Base-by-base conservation (phyloP, 371 early-diverging fungal species). In the Mycotypha africana region DNA sequence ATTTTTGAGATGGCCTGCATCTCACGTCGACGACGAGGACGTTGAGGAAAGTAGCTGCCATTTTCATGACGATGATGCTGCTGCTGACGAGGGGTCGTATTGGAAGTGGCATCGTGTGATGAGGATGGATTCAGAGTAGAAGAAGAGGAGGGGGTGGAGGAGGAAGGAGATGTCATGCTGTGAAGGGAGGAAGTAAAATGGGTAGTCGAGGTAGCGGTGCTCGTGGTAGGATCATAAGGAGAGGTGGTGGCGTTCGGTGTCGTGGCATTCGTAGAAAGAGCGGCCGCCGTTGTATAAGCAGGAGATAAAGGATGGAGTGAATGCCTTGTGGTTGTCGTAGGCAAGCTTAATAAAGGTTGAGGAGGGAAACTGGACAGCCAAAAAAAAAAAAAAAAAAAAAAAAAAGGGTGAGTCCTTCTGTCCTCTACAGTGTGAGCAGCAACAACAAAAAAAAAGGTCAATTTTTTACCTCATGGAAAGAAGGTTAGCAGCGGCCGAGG, bases 1-100 rank as follows among this genome's bases (percentile, higher is more conserved):
- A 76, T 74, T 54, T 70, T 72, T 15, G 72, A 74, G 35, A 78
- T 75, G 3, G 79, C 74, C 45, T 76, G 76, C 79, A 78, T 78
- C 52, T 76, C 79, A 25, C 76, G 68, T 49, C 79, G 70, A 26
- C 60, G 43, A 16, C 60, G 55, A 31, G 60, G 60, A 24, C 55
- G 43, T 40, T 55, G 60, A 25, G 60, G 47, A n/a, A n/a, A n/a
- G n/a, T n/a, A n/a, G n/a, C n/a, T n/a, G n/a, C n/a, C 79, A 25
- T 75, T 66, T 49, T 76, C 68, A 26, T 56, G 43, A 16, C 60
- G 55, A 31, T 55, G 60, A 24, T 51, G 43, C 37, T 55, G 60
- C 21, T 54, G 47, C 8, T 28, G 39, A 19, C 38, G 25, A 22
- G 45, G 20, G 5, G 28, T 28, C 11, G 28, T 28, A 8, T 5